Evolutionary conservation across 768 basidiomycete species (phyloP).

Genomic region (Krasilnikovozyma curviuscula): DNA sequence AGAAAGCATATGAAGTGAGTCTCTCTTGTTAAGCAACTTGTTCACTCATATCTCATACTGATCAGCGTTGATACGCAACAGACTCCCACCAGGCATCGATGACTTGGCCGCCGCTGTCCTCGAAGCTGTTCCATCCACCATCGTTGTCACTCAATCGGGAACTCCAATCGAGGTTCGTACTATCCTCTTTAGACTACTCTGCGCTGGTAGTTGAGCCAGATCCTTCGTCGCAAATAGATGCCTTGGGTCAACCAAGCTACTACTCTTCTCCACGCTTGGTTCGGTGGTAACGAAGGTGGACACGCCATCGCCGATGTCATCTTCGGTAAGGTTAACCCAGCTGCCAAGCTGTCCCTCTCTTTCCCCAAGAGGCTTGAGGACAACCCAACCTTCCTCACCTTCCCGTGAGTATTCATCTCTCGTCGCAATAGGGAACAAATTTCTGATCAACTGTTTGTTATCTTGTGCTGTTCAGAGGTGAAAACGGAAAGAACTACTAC

Average conservation of each 20-base stretch:
- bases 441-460: too few species aligned
- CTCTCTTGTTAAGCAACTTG: too few species aligned
- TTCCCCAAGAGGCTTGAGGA: slow-evolving; percentile 7
- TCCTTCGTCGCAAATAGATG: too few species aligned
- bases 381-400: background rate
- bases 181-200: too few species aligned
- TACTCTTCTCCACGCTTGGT: slow-evolving; percentile 45
- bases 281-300: slow-evolving; percentile 36
- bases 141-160: slow-evolving; percentile 54
- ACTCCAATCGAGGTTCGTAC: slow-evolving; percentile 40
- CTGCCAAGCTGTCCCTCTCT: slow-evolving; percentile 20
- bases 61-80: too few species aligned
- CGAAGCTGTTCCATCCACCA: slow-evolving; percentile 38
- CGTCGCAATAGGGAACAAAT: too few species aligned
- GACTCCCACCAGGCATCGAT: too few species aligned
- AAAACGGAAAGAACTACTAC: slow-evolving; percentile 5
- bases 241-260: slow-evolving; percentile 45
- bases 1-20: slow-evolving; percentile 10
- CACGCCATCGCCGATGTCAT: slow-evolving; percentile 25
- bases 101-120: slow-evolving; percentile 40
- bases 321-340: slow-evolving; percentile 23
- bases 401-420: too few species aligned
- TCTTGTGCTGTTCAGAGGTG: too few species aligned
- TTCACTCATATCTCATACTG: too few species aligned
- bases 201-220: too few species aligned